These are phyloP conservation scores for Claviceps africana DNA, from an alignment of 2,329 filamentous ascomycete species.

Conservation along the genomic window DNA sequence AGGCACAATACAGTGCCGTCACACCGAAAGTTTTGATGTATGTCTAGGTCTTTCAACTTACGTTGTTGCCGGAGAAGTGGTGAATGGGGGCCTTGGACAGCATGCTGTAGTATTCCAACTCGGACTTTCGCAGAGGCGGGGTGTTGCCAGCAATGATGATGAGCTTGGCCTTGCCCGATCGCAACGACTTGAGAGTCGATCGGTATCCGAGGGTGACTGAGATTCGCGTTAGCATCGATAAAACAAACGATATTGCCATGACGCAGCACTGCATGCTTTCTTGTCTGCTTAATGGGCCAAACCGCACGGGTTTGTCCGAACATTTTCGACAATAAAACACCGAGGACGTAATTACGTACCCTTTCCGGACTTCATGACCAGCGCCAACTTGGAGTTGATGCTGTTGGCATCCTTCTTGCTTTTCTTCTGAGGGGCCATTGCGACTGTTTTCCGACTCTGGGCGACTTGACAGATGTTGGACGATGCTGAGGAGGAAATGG, in stretches of 20 bases:
- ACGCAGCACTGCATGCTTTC: not conserved
- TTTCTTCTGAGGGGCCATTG: conserved; percentile 61
- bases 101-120: conserved; percentile 94
- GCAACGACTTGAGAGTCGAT: conserved; percentile 63
- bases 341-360: conserved; percentile 41
- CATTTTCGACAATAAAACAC: not conserved
- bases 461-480: conserved; percentile 15
- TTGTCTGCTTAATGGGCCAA: not conserved
- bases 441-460: conserved; percentile 26
- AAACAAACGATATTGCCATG: not conserved
- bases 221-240: not conserved
- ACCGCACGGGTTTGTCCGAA: not conserved
- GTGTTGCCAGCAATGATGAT: conserved; percentile 92
- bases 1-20: not conserved
- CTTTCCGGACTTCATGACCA: conserved; percentile 55
- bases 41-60: conserved; percentile 41
- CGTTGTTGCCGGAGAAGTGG: conserved; percentile 98
- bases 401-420: conserved; percentile 73
- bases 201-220: conserved; percentile 29
- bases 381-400: conserved; percentile 46
- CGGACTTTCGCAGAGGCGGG: conserved; percentile 91
- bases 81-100: conserved; percentile 88
- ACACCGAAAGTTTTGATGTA: not conserved
- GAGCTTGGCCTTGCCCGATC: conserved; percentile 95
- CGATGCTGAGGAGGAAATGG: conserved; percentile 11